phyloP scores from a whole-genome alignment of 257 asterid genomes.

The Solanum chmielewskii region DNA sequence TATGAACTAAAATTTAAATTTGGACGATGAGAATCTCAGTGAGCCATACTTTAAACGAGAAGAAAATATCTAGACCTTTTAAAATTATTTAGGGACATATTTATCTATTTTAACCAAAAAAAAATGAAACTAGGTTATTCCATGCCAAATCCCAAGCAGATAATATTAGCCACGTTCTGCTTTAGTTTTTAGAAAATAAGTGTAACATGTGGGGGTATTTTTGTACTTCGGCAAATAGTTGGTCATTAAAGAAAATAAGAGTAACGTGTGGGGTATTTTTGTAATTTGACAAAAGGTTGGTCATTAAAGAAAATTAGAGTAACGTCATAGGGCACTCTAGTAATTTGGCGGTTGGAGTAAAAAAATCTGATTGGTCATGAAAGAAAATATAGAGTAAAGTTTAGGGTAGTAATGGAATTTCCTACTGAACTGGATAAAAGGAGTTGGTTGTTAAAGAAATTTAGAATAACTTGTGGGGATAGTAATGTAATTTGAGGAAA shows the following conservation, averaged over 20 bases:
- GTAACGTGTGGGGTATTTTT: background rate
- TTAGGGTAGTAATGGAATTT: background rate
- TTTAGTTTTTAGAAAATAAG: too few relatives aligned
- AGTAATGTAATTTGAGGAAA: background rate
- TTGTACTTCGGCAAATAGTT: too few relatives aligned
- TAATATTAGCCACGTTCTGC: background rate
- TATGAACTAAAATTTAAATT: too few relatives aligned
- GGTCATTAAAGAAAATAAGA: background rate
- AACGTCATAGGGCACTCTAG: background rate
- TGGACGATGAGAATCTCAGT: accelerated
- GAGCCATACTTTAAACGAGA: too few relatives aligned
- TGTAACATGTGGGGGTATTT: too few relatives aligned
- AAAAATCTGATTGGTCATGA: background rate
- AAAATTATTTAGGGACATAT: accelerated
- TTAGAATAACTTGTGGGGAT: background rate
- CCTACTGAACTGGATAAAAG: background rate
- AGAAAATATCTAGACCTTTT: accelerated
- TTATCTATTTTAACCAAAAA: too few relatives aligned
- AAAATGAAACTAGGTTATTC: background rate
- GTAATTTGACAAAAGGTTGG: background rate
- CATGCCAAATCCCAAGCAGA: background rate
- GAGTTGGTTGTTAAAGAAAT: background rate
- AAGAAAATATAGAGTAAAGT: background rate
- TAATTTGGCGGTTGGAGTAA: background rate
- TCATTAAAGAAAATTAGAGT: background rate